A percentile compares a stretch with the other conserved stretches of the same genome.
phyloP scores from a whole-genome alignment of 2,329 filamentous ascomycete genomes.

The Penicillium sp. region DNA sequence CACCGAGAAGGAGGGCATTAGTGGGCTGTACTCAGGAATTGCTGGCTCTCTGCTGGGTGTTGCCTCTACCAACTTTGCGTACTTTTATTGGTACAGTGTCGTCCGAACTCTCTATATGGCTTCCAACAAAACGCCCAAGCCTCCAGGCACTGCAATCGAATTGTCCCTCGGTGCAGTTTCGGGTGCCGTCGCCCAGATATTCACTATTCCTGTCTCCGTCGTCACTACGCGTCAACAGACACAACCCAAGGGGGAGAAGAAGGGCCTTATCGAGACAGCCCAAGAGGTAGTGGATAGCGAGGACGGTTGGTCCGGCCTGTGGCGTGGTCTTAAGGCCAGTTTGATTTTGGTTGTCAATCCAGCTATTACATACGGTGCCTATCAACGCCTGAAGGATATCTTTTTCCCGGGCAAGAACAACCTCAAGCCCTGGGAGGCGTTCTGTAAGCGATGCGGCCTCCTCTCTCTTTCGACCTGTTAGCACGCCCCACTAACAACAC shows the following conservation, averaged over 20 bases:
- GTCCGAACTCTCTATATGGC: constrained; percentile 79
- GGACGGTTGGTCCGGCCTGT: constrained; percentile 85
- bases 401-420: constrained; percentile 77
- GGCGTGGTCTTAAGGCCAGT: constrained; percentile 94
- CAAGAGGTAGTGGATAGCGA: constrained; percentile 87
- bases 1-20: constrained; percentile 74
- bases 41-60: constrained; percentile 85
- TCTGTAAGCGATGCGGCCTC: constrained; percentile 66
- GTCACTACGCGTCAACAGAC: constrained; percentile 97
- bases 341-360: constrained; percentile 95
- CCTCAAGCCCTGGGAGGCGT: constrained; percentile 84
- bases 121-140: constrained; percentile 59
- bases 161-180: constrained; percentile 83
- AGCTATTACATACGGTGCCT: constrained; percentile 95
- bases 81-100: constrained; percentile 98
- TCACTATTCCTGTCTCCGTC: constrained; percentile 94
- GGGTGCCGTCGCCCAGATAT: constrained; percentile 89
- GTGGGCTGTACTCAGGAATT: constrained; percentile 88
- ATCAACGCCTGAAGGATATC: constrained; percentile 79
- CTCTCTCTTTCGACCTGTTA: background rate
- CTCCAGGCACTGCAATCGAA: constrained; percentile 80
- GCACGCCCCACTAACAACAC: constrained; percentile 19
- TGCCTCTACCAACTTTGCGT: constrained; percentile 97
- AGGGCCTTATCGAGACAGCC: constrained; percentile 84
- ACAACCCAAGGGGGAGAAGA: constrained; percentile 79